Conservation (phyloP, 2,329 filamentous ascomycete genomes). For the Fusarium decemcellulare region DNA sequence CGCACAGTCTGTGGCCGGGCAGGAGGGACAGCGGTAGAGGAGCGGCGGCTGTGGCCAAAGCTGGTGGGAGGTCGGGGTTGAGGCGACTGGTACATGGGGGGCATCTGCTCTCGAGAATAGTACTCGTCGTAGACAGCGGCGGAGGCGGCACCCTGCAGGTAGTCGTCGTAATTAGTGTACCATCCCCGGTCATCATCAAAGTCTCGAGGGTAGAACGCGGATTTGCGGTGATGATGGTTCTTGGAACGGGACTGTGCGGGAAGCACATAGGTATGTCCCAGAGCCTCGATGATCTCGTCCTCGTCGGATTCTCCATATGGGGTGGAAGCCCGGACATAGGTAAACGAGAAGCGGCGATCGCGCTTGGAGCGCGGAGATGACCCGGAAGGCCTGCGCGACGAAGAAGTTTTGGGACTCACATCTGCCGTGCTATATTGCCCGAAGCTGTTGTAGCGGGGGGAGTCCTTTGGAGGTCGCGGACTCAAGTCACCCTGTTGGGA, state of each 20-base stretch:
- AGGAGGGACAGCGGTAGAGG: constrained; percentile 65
- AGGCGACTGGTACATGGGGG: constrained; percentile 57
- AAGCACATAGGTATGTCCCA: constrained; percentile 68
- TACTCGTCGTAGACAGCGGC: constrained; percentile 54
- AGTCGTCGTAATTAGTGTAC: constrained; percentile 72
- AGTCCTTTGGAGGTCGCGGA: constrained; percentile 66
- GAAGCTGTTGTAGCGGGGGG: constrained; percentile 73
- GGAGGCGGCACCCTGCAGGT: constrained; percentile 62
- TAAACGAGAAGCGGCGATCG: constrained; percentile 70
- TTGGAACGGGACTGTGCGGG: constrained; percentile 62
- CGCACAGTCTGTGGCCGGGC: constrained; percentile 68
- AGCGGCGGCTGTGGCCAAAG: constrained; percentile 61
- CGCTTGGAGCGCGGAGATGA: constrained; percentile 56
- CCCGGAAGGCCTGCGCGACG: constrained; percentile 57
- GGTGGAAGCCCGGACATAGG: constrained; percentile 71
- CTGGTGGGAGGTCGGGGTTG: constrained; percentile 58
- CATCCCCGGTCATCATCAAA: constrained; percentile 67
- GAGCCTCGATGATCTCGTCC: constrained; percentile 71
- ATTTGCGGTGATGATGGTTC: constrained; percentile 49
- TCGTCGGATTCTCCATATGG: constrained; percentile 75
- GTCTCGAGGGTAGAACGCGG: constrained; percentile 55
- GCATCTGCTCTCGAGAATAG: constrained; percentile 50
- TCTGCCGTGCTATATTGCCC: constrained; percentile 76
- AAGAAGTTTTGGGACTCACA: constrained; percentile 73
- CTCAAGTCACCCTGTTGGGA: constrained; percentile 54